Evolutionary conservation across 148 eudicot species (phyloP).

Genomic region (Rhododendron williamsianum): DNA sequence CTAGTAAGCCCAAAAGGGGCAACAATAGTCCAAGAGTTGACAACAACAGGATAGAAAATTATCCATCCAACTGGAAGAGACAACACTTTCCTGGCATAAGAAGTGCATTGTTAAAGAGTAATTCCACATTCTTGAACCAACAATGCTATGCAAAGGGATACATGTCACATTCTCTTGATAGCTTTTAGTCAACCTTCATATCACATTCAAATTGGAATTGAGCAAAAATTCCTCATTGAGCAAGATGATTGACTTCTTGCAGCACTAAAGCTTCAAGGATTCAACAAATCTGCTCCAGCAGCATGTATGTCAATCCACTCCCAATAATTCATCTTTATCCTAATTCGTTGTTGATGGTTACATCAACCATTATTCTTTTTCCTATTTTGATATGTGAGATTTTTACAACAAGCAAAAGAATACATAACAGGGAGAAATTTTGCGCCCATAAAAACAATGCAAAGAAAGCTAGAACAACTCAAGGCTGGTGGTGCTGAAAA

Average conservation of each 20-base stretch:
- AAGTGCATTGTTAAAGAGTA: background rate
- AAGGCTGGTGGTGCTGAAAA: background rate
- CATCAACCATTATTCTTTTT: background rate
- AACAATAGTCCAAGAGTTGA: background rate
- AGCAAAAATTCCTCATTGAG: background rate
- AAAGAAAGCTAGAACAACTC: background rate
- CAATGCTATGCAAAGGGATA: background rate
- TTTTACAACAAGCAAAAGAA: background rate
- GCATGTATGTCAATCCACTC: background rate
- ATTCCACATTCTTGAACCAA: background rate
- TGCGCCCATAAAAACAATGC: background rate
- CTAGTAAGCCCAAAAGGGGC: background rate
- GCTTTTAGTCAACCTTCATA: background rate
- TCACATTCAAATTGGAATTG: background rate
- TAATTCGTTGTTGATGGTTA: background rate
- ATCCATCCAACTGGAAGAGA: no score
- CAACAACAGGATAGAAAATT: background rate
- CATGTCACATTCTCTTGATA: background rate
- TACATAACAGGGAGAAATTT: background rate
- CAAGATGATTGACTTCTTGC: background rate
- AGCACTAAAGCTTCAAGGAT: background rate
- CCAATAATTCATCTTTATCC: background rate
- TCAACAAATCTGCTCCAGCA: background rate
- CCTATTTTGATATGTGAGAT: background rate
- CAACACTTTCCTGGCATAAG: background rate